These are phyloP conservation scores for Candida tropicalis DNA, from an alignment of 1,139 yeast species.

Conservation along the genomic window DNA sequence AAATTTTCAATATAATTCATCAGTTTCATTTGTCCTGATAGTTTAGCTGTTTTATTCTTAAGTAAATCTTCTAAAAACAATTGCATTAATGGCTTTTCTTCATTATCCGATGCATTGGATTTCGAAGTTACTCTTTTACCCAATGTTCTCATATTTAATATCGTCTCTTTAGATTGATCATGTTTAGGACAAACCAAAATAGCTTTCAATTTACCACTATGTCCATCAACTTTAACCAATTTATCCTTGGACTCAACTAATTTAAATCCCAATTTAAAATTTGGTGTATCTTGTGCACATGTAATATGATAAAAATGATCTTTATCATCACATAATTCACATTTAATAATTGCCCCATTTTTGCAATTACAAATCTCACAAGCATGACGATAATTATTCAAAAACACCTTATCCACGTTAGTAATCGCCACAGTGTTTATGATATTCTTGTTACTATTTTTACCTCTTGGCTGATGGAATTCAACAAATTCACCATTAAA, in stretches of 20 bases:
- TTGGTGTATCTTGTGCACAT: slow-evolving; percentile 61
- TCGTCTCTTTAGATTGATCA: slow-evolving; percentile 18
- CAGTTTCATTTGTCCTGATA: slow-evolving; percentile 21
- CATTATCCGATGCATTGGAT: slow-evolving; percentile 22
- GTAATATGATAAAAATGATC: slow-evolving; percentile 54
- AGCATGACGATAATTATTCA: slow-evolving; percentile 23
- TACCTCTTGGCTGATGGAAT: slow-evolving; percentile 1
- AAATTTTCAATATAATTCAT: slow-evolving; percentile 30
- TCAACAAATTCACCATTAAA: slow-evolving; percentile 36
- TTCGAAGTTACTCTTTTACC: slow-evolving; percentile 36
- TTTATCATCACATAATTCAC: slow-evolving; percentile 28
- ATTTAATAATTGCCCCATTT: slow-evolving; percentile 34
- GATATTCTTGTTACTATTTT: slow-evolving; percentile 13
- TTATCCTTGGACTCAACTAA: slow-evolving; percentile 21
- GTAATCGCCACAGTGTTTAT: slow-evolving; percentile 27
- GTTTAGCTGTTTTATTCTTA: slow-evolving; percentile 18
- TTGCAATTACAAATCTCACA: slow-evolving; percentile 34
- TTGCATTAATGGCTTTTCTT: slow-evolving; percentile 38
- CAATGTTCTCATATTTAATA: slow-evolving; percentile 25
- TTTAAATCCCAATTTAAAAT: slow-evolving; percentile 49
- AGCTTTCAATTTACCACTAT: slow-evolving; percentile 45
- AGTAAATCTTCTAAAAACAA: slow-evolving; percentile 45
- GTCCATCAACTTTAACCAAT: slow-evolving; percentile 29
- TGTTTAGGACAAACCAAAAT: slow-evolving; percentile 48
- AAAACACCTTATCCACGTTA: slow-evolving; percentile 31